Evolutionary conservation across 192 early-diverging fungal genomes (phyloP), one percentile per base, ranked within the genome.

Genomic region (Backusella macrospora): DNA sequence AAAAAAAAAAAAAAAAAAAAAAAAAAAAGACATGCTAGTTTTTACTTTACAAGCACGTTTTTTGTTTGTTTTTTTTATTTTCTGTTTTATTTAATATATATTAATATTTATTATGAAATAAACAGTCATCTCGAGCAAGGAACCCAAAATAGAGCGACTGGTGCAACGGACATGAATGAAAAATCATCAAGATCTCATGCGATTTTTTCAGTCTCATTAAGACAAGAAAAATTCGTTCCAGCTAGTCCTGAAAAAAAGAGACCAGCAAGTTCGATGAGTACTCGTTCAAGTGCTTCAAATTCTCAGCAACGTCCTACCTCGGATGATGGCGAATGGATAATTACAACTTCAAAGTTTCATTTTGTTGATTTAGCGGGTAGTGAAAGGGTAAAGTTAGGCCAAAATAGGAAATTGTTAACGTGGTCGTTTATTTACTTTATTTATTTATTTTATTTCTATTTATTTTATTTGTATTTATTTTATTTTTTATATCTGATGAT

Each of bases 351-450:
- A 39, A 99, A 99, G 83, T 97, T 99, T 73, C 92, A 98, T 76
- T 99, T 99, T 88, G 98, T 99, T 40, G 98, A 99, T 86, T 84
- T 99, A 75, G 98, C 98, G 15, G 98, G 98, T 37, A 96, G 95
- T 18, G 97, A 99, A 85, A 84, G 94, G 70, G 84, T 88, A 86
- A 64, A 62, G 16, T 34, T 16, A 40, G 46, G 8, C 10, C 40
- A 48, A 55, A 52, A 47, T 16, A 49, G 4, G 59, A 59, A 40
- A 40, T 59, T 59, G 26, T n/a, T 59, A 59, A 23, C 52, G 52
- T 59, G 55, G 1, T 29, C 62, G 62, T 73, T 52, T 71, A 71
- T 68, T 45, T 13, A 16, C 26, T 39, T 65, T 66, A 67, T 29
- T 66, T 67, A 69, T 39, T 44, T 72, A 12, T 72, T 38, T 64